Evolutionary conservation across 345 rosid genomes (phyloP).

Genomic region (Eucalyptus polyanthemos): DNA sequence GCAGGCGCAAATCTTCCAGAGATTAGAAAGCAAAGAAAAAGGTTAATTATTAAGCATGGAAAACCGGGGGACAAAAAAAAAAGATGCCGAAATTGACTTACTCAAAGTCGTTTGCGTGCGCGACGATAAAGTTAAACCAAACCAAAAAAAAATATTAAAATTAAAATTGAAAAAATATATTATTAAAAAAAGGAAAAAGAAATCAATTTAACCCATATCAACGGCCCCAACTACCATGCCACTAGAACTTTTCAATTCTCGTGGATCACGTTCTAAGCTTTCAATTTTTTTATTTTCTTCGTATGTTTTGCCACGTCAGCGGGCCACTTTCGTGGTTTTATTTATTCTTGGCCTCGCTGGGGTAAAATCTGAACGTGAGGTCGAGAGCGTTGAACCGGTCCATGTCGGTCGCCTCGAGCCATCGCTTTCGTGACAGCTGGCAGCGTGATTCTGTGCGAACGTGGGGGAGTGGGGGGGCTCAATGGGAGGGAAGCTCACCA

Average conservation of each 20-base stretch:
- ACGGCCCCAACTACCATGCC: not conserved
- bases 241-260: not conserved
- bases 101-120: not conserved
- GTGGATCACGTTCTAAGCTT: not conserved
- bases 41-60: not conserved
- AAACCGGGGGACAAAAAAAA: no score
- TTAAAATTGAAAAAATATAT: no score
- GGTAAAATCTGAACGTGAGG: not conserved
- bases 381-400: not conserved
- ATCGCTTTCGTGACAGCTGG: not conserved
- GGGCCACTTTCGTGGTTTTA: no score
- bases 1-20: not conserved
- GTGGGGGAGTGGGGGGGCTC: no score
- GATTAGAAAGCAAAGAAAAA: not conserved
- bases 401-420: not conserved
- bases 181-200: not conserved
- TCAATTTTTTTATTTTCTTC: no score
- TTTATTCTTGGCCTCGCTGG: not conserved
- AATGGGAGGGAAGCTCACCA: no score
- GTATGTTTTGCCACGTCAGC: no score
- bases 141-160: no score
- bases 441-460: not conserved
- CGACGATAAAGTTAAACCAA: not conserved
- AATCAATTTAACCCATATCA: not conserved
- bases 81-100: not conserved